phyloP scores from a whole-genome alignment of 2,329 filamentous ascomycete genomes.

The Colletotrichum shisoi region DNA sequence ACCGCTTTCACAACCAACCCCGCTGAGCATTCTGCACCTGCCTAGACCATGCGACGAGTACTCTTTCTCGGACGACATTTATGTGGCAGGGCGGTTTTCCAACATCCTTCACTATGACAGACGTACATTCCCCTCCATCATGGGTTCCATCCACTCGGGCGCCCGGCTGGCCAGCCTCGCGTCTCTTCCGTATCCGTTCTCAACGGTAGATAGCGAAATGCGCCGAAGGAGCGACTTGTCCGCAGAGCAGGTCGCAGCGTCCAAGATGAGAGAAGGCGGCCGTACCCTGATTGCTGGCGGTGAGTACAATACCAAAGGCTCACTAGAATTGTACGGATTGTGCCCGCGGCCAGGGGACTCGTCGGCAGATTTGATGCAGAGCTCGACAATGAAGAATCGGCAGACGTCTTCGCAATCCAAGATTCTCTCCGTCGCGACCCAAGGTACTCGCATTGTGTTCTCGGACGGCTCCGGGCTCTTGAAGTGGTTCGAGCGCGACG shows the following conservation, averaged over 20 bases:
- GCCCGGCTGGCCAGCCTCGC: slow-evolving; percentile 78
- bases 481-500: slow-evolving; percentile 92
- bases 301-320: slow-evolving; percentile 91
- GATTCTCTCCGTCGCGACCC: slow-evolving; percentile 79
- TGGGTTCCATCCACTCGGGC: slow-evolving; percentile 83
- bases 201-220: slow-evolving; percentile 67
- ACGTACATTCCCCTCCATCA: slow-evolving; percentile 79
- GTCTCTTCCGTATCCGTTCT: slow-evolving; percentile 72
- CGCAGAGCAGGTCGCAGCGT: slow-evolving; percentile 60
- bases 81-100: slow-evolving; percentile 87
- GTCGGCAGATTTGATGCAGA: slow-evolving; percentile 45
- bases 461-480: slow-evolving; percentile 84
- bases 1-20: slow-evolving; percentile 79
- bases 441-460: slow-evolving; percentile 82
- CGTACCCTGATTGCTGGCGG: slow-evolving; percentile 82
- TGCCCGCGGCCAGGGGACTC: slow-evolving; percentile 40
- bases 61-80: slow-evolving; percentile 78
- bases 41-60: slow-evolving; percentile 61
- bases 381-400: slow-evolving; percentile 74
- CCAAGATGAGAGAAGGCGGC: slow-evolving; percentile 62
- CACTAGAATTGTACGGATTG: slow-evolving; percentile 83
- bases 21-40: slow-evolving; percentile 82
- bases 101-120: slow-evolving; percentile 90
- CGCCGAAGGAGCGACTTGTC: slow-evolving; percentile 64
- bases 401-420: slow-evolving; percentile 84